These are phyloP conservation scores for Aspergillus sp. DNA, from an alignment of 2,329 filamentous ascomycete genomes.

Conservation along the genomic window DNA sequence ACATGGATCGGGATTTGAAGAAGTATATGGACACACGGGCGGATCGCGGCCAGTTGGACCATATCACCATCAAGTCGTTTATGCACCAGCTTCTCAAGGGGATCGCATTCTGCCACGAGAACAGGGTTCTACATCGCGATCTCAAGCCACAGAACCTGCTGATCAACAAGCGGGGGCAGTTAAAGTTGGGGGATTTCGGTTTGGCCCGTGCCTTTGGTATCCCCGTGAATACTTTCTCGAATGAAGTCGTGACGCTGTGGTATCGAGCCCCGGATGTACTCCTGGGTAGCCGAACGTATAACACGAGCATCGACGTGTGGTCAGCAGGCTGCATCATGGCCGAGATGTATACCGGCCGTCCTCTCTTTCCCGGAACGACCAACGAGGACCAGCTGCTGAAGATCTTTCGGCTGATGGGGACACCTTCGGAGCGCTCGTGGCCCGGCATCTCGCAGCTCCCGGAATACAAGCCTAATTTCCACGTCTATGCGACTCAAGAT, in stretches of 20 bases:
- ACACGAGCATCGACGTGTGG: conserved; percentile 99
- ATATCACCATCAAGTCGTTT: conserved; percentile 91
- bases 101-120: conserved; percentile 97
- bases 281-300: conserved; percentile 89
- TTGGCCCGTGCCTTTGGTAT: conserved; percentile 92
- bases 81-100: conserved; percentile 96
- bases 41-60: conserved; percentile 81
- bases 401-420: conserved; percentile 98
- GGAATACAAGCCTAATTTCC: conserved; percentile 96
- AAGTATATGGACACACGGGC: conserved; percentile 96
- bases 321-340: conserved; percentile 99
- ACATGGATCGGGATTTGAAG: conserved; percentile 97
- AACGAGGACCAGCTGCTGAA: conserved; percentile 96
- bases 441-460: conserved; percentile 89
- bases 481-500: conserved; percentile 89
- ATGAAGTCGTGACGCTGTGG: conserved; percentile 96
- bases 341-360: conserved; percentile 95
- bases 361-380: conserved; percentile 91
- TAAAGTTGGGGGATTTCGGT: conserved; percentile 93
- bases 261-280: conserved; percentile 95
- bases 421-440: conserved; percentile 90
- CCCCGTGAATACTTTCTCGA: conserved; percentile 95
- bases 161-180: conserved; percentile 80
- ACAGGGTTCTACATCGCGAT: conserved; percentile 89
- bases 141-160: conserved; percentile 94